Evolutionary conservation across 495 filamentous ascomycete species (phyloP), one percentile per base, ranked within the genome.

Genomic region (Hypomontagnella monticulosa): DNA sequence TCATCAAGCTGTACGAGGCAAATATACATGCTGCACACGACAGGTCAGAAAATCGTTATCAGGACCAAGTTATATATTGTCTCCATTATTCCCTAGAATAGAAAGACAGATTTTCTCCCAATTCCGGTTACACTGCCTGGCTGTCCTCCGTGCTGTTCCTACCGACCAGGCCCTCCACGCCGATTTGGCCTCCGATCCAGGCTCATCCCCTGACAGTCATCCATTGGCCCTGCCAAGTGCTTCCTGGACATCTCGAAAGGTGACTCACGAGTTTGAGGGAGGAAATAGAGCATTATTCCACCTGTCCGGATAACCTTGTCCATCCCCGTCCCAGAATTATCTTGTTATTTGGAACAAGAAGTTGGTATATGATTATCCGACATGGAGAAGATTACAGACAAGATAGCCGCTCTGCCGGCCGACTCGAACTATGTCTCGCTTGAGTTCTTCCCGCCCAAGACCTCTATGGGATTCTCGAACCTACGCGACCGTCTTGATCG

Each of bases 361-460:
- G n/a, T n/a, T n/a, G n/a, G 12, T 43, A 30, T 41, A 16, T 30
- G 11, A 20, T 12, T 6, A 4, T 30, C 38, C 36, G 73, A 36
- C 40, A 94, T 93, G 90, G 89, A 95, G 78, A 97, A 92, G 78
- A 92, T 99, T 73, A 97, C 93, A 53, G 90, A 96, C 82, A 98
- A 98, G 84, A 93, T 98, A 71, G 91, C 91, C 77, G 92, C 92
- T 63, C 79, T 99, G 79, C 91, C 92, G 73, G 84, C 88, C 36
- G 87, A 90, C 76, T 84, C 85, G 51, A 87, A 87, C 70, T 99
- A 94, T 82, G 94, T 97, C 79, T 98, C 96, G 32, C 89, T 98
- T 67, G 96, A 99, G 81, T 99, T 99, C 86, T 98, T 99, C 78
- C 95, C 95, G 54, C 96, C 96, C 51, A 98, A 97, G 79, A 99